Evolutionary conservation across 129 eudicot genomes (phyloP), one percentile per base, ranked within the genome.

Genomic region (Helichrysum umbraculigerum): DNA sequence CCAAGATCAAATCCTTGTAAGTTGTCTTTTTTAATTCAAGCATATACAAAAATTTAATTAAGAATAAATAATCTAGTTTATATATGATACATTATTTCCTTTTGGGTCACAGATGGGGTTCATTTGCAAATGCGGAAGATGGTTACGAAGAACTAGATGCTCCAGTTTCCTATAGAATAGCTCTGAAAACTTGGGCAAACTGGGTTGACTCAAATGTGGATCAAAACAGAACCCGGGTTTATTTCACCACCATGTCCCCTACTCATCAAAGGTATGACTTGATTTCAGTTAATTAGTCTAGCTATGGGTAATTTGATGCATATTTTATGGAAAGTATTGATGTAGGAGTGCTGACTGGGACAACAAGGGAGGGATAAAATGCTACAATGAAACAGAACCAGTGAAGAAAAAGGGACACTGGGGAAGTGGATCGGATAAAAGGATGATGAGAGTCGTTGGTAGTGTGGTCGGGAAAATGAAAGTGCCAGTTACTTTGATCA

Each of bases 171-270:
- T 95, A 95, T 77, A 87, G 88, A 71, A 62, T 95, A 41, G 97
- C 83, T 33, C 84, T 95, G 68, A 95, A 84, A 85, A 91, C 99
- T 5, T 95, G 99, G 99, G 99, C 99, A 58, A 95, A 95, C 37
- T 95, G 99, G 99, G 81, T 95, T 25, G 99, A 95, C 78, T 86
- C 99, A 4, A 89, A 86, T 17, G 44, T 95, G 6, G 78, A 95
- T 72, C 85, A 81, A 4, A 91, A 85, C 73, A 87, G 65, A 75
- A 91, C 97, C 1, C 84, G 89, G 3, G 92, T 95, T 57, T 95
- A 89, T 63, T 95, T 95, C 83, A 95, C 99, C 62, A 91, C 97
- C 12, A 89, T 95, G 99, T 95, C 99, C 37, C 99, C 99, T 50
- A 84, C 97, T n/a, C 99, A 95, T 72, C 90, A 85, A 56, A 94